phyloP scores from a whole-genome alignment of 495 filamentous ascomycete genomes.

The Aspergillus wentii region DNA sequence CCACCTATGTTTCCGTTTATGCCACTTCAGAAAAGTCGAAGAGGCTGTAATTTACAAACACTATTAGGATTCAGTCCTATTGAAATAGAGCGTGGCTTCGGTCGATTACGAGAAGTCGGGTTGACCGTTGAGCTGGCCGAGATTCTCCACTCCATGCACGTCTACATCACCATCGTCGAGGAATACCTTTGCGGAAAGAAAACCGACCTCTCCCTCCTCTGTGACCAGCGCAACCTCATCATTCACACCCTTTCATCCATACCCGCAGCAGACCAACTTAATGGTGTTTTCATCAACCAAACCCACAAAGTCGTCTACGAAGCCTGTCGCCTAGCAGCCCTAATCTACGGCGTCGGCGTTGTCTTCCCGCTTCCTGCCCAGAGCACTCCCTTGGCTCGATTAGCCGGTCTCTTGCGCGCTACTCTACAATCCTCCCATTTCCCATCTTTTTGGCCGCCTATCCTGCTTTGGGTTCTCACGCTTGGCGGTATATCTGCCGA shows the following conservation, averaged over 20 bases:
- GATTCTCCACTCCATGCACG: conserved; percentile 23
- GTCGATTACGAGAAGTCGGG: conserved; percentile 22
- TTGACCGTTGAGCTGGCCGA: conserved; percentile 27
- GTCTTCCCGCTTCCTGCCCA: conserved; percentile 36
- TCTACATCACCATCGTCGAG: conserved; percentile 26
- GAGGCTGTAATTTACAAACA: conserved; percentile 16
- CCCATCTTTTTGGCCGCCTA: conserved; percentile 17
- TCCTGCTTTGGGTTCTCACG: conserved; percentile 30
- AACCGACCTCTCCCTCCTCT: conserved; percentile 20
- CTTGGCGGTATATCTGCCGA: conserved; percentile 34
- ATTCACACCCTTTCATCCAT: conserved; percentile 28
- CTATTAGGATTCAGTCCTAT: conserved; percentile 21
- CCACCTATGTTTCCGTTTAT: conserved; percentile 32
- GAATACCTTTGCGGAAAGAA: conserved; percentile 5
- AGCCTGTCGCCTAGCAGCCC: conserved; percentile 28
- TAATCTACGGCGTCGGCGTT: conserved; percentile 33
- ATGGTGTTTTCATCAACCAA: conserved; percentile 8
- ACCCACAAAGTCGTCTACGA: conserved; percentile 28
- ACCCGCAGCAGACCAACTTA: conserved; percentile 17
- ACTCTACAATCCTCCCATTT: conserved; percentile 11
- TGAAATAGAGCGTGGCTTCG: conserved; percentile 22
- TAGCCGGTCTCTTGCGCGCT: conserved; percentile 20
- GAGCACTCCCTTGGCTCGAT: conserved; percentile 23
- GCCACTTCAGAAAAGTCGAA: conserved; percentile 18
- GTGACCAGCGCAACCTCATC: conserved; percentile 34